Evolutionary conservation across 495 filamentous ascomycete genomes (phyloP).

Genomic region (Poronia punctata): DNA sequence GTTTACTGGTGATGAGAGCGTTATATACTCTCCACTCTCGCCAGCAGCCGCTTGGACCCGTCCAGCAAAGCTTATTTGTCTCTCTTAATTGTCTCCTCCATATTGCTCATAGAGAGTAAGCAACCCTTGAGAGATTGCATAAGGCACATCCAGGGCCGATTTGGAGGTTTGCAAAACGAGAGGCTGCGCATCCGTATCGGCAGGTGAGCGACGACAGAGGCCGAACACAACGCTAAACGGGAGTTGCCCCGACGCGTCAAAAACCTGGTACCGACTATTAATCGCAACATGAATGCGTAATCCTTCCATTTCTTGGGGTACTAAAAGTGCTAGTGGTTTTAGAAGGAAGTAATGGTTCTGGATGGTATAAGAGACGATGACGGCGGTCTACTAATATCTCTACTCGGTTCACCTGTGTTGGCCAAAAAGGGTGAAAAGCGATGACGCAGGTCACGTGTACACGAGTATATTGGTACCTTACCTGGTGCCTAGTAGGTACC

Average conservation of each 20-base stretch:
- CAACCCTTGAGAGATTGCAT: constrained; percentile 18
- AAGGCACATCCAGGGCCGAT: constrained; percentile 18
- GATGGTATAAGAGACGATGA: no score
- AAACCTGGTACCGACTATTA: constrained; percentile 15
- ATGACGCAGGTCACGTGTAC: no score
- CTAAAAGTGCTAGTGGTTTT: no score
- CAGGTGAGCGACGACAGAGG: constrained; percentile 14
- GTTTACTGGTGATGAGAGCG: constrained; percentile 19
- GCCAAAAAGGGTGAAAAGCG: no score
- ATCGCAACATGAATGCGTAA: constrained; percentile 17
- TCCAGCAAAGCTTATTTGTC: constrained; percentile 13
- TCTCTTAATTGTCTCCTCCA: constrained; percentile 13
- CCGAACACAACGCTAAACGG: constrained; percentile 20
- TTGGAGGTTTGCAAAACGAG: constrained; percentile 14
- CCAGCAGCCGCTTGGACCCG: constrained; percentile 9
- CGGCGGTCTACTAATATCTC: no score
- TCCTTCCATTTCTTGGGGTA: no score
- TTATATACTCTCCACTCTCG: constrained; percentile 16
- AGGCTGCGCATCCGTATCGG: constrained; percentile 15
- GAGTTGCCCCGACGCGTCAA: constrained; percentile 18
- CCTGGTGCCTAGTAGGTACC: no score
- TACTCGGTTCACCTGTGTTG: no score
- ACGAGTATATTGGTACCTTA: no score
- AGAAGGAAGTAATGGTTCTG: no score
- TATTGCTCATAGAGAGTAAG: constrained; percentile 17